phyloP scores from a whole-genome alignment of 306 rosid genomes.

The Acmispon strigosus region DNA sequence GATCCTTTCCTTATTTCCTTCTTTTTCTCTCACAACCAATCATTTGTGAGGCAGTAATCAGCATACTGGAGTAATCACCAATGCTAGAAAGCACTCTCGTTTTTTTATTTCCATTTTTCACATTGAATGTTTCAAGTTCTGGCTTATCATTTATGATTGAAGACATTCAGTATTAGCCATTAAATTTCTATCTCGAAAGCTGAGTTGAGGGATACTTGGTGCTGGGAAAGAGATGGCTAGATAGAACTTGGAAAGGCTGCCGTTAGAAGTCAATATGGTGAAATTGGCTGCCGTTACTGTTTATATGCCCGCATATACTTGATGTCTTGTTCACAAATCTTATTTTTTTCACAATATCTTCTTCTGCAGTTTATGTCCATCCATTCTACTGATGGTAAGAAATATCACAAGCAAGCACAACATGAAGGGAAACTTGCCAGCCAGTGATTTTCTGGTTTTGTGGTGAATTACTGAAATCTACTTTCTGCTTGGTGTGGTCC shows the following conservation, averaged over 20 bases:
- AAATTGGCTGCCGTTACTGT: background rate
- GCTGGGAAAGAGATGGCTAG: background rate
- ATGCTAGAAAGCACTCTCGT: background rate
- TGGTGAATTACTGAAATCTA: background rate
- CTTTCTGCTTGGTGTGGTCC: background rate
- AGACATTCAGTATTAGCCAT: background rate
- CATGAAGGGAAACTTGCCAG: background rate
- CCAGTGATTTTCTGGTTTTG: background rate
- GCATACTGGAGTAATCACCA: background rate
- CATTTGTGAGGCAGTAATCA: background rate
- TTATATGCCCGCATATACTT: background rate
- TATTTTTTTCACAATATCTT: conserved; percentile 7
- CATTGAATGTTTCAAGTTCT: background rate
- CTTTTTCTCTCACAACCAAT: background rate
- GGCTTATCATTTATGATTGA: background rate
- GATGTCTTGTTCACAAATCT: background rate
- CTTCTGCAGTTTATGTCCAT: background rate
- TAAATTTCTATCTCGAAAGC: background rate
- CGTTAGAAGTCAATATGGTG: background rate
- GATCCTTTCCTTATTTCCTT: background rate
- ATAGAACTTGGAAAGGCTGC: conserved; percentile 6
- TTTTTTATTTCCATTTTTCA: background rate
- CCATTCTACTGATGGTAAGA: background rate
- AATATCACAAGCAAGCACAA: background rate
- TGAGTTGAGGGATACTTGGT: background rate